phyloP scores from a whole-genome alignment of 169 alveolate genomes.

The Plasmodium falciparum region DNA sequence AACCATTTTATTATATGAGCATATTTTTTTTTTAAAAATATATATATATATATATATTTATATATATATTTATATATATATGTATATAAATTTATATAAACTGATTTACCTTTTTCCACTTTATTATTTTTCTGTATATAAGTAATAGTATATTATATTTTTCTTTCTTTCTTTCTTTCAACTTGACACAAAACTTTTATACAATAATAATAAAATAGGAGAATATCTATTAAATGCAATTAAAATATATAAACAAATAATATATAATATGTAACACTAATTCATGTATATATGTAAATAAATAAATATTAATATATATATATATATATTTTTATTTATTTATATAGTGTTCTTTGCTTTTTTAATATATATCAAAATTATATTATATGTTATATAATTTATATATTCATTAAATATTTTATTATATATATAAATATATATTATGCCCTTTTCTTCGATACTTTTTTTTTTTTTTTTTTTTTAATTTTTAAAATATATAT shows the following conservation, averaged over 20 bases:
- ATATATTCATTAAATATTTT: neutral
- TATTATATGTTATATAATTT: no score
- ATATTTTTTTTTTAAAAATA: slow-evolving; percentile 49
- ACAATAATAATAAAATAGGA: no score
- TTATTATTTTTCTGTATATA: slow-evolving; percentile 25
- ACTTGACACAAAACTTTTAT: neutral
- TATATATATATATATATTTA: slow-evolving; percentile 30
- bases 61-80: slow-evolving; percentile 4
- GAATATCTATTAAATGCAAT: no score
- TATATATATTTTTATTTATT: slow-evolving; percentile 2
- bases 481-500: no score
- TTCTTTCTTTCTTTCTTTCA: neutral
- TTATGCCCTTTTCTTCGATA: no score
- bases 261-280: neutral
- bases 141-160: neutral
- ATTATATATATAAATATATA: neutral
- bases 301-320: slow-evolving; percentile 3
- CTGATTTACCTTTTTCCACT: slow-evolving; percentile 9
- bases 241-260: no score
- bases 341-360: neutral
- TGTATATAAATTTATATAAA: neutral
- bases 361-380: neutral
- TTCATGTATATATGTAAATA: neutral
- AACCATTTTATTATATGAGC: slow-evolving; percentile 65
- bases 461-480: no score